These are phyloP conservation scores for Magnusiomyces fungicola DNA, from an alignment of 1,139 yeast species.

Conservation along the genomic window DNA sequence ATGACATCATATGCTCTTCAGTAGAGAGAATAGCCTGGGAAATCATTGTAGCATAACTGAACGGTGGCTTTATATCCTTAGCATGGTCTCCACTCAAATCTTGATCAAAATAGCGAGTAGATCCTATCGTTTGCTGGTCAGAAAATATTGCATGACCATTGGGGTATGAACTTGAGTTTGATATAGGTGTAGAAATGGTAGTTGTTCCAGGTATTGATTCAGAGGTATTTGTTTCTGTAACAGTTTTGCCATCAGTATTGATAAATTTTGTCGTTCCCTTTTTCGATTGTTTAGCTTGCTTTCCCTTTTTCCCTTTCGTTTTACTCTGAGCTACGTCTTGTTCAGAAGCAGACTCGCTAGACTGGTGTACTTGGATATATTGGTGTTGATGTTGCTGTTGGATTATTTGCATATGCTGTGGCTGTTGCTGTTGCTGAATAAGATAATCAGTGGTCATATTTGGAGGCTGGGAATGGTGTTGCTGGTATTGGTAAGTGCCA, in stretches of 20 bases:
- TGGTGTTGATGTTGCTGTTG: too few relatives aligned
- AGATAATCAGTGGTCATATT: too few relatives aligned
- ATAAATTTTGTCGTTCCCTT: conserved; percentile 4
- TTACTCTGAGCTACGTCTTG: neutral
- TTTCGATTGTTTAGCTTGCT: conserved; percentile 3
- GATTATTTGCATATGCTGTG: too few relatives aligned
- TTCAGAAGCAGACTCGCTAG: neutral
- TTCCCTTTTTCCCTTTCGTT: neutral
- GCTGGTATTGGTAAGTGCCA: too few relatives aligned
- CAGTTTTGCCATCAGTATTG: conserved; percentile 1
- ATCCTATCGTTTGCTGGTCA: conserved; percentile 30
- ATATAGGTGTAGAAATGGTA: neutral
- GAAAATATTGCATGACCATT: conserved; percentile 37
- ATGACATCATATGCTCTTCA: conserved; percentile 77
- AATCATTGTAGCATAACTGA: conserved; percentile 95
- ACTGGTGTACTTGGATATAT: neutral
- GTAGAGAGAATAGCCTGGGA: conserved; percentile 92
- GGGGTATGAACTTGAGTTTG: conserved; percentile 24
- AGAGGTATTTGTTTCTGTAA: conserved; percentile 3
- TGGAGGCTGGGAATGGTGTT: conserved; percentile 6
- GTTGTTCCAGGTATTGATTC: conserved; percentile 7
- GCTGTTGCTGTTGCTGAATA: conserved; percentile 5
- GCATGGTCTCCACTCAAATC: conserved; percentile 85
- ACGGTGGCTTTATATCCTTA: conserved; percentile 92
- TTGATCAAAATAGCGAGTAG: conserved; percentile 34